phyloP scores from a whole-genome alignment of 805 yeast genomes.

The Isabelozyma heimii region DNA sequence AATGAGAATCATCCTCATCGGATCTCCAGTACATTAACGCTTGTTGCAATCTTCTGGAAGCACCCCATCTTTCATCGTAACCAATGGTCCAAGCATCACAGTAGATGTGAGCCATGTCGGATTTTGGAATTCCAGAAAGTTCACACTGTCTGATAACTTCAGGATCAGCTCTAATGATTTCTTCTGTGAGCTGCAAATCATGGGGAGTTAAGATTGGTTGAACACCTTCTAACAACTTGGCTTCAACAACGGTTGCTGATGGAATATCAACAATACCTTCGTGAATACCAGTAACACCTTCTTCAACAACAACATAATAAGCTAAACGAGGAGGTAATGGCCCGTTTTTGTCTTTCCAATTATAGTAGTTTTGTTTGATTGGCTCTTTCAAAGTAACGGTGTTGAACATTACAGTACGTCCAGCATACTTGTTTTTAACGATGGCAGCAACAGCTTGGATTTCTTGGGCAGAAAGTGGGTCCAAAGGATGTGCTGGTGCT shows the following conservation, averaged over 20 bases:
- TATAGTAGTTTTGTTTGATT: constrained; percentile 56
- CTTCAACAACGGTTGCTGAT: constrained; percentile 44
- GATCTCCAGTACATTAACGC: constrained; percentile 77
- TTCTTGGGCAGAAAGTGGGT: constrained; percentile 66
- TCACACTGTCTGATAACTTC: constrained; percentile 70
- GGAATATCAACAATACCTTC: constrained; percentile 69
- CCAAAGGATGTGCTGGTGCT: constrained; percentile 63
- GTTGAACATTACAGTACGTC: constrained; percentile 53
- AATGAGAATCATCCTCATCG: constrained; percentile 73
- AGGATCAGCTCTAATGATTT: constrained; percentile 66
- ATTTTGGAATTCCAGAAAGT: constrained; percentile 63
- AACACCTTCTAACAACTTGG: constrained; percentile 53
- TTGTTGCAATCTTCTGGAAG: constrained; percentile 71
- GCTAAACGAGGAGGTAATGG: constrained; percentile 69
- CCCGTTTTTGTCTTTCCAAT: constrained; percentile 62
- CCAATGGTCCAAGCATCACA: constrained; percentile 74
- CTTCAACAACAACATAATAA: constrained; percentile 59
- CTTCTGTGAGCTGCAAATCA: constrained; percentile 64
- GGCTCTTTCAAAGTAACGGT: constrained; percentile 74
- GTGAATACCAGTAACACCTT: constrained; percentile 58
- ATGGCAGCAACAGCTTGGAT: constrained; percentile 55
- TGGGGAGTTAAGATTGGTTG: constrained; percentile 75
- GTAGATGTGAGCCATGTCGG: constrained; percentile 58
- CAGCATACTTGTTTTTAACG: constrained; percentile 47
- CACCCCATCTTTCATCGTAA: constrained; percentile 77